phyloP scores from a whole-genome alignment of 2,329 filamentous ascomycete genomes.

The Beauveria sp. region DNA sequence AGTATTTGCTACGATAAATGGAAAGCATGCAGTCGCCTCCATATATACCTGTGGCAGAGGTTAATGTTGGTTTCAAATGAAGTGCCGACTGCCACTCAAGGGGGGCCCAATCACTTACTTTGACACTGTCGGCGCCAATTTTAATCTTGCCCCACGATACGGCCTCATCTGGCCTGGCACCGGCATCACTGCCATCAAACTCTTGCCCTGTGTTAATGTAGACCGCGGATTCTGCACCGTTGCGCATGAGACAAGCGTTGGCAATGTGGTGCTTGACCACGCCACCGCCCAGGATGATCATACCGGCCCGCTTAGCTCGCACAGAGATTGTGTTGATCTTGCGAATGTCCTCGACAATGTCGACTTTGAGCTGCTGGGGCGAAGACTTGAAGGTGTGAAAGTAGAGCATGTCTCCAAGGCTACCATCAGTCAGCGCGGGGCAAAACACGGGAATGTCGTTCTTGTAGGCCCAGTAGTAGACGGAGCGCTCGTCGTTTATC shows the following conservation, averaged over 20 bases:
- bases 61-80: neutral
- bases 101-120: constrained; percentile 45
- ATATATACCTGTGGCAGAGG: constrained; percentile 45
- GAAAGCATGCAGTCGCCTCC: constrained; percentile 58
- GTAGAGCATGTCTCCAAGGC: constrained; percentile 95
- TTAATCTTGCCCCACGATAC: constrained; percentile 99
- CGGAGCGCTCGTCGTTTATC: constrained; percentile 84
- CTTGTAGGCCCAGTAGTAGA: constrained; percentile 96
- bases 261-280: constrained; percentile 98
- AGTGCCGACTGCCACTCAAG: neutral
- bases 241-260: constrained; percentile 95
- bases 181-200: constrained; percentile 95
- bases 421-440: constrained; percentile 90
- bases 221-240: constrained; percentile 92
- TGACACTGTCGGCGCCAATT: constrained; percentile 76
- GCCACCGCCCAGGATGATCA: constrained; percentile 91
- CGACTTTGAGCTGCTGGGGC: constrained; percentile 72
- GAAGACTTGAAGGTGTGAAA: constrained; percentile 94
- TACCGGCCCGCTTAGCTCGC: constrained; percentile 77
- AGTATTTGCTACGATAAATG: constrained; percentile 59
- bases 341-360: constrained; percentile 90
- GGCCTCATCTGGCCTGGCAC: constrained; percentile 89
- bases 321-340: constrained; percentile 89
- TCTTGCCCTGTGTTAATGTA: constrained; percentile 98
- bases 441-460: constrained; percentile 97